Base-by-base conservation (phyloP, 352 stramenopile genomes). In the Globisporangium nunn region DNA sequence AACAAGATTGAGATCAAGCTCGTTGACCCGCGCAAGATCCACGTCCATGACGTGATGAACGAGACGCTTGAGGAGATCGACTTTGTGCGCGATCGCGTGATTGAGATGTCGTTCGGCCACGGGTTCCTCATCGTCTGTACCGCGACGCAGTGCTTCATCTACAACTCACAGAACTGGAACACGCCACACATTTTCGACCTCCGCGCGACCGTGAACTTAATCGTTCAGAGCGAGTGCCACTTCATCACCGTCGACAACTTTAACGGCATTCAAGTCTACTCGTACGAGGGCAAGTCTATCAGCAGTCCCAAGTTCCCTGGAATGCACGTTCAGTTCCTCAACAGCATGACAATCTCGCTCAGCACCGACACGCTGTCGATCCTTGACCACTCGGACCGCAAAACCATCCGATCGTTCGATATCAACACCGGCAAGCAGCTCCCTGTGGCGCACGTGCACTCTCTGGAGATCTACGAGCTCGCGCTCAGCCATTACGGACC, bases 151-250 rank as follows among this genome's bases (percentile, higher is more conserved):
- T 95, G 88, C 63, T 97, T 93, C 70, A 88, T 98, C 45, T 98
- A 98, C 72, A 83, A 81, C 45, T 79, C 81, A 31, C 63, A 85
- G 59, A 97, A 95, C 75, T 97, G 82, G 79, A 97, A 96, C 63
- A 98, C 89, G 17, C 91, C 92, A 1, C 86, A 96, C 59, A 97
- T 97, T 48, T 92, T 97, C 52, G 91, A 98, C 58, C 62, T 98
- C 49, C 81, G 83, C 35, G 81, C 86, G 28, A 81, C 82, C 29
- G 73, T 95, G 12, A 94, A 82, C 51, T 64, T 98, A 12, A 86
- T 98, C 45, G 71, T 96, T 14, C 85, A 96, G 52, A 87, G 80
- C 47, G 76, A 92, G 56, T 91, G 71, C 35, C 78, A 95, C 55
- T 98, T 98, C 66, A 69, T 97, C 60, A 88, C 88, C 0, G 78